Evolutionary conservation across 2,329 filamentous ascomycete species (phyloP), one percentile per base, ranked within the genome.

Genomic region (Massarina eburnea): DNA sequence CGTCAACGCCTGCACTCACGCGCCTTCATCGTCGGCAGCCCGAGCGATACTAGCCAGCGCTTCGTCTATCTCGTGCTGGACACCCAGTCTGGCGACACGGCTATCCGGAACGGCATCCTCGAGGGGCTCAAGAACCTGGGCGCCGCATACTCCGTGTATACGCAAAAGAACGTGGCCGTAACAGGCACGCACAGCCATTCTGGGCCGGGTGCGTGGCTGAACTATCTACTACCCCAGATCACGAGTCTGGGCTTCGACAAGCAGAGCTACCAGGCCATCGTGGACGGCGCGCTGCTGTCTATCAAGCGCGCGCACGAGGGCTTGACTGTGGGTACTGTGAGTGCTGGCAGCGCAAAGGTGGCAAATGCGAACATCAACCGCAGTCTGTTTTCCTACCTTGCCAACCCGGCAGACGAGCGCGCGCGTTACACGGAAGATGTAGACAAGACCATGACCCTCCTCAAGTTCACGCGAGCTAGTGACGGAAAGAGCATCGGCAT

Each of bases 171-270:
- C 62, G 73, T 96, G 27, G 92, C 92, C 26, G 81, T 97, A 18
- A 95, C 90, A 0, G 92, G 91, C 43, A 97, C 92, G 0, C 92
- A 97, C 69, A 94, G 89, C 20, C 92, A 97, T 72, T 86, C 91
- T 19, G 92, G 91, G 0, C 91, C 92, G 0, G 92, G 88, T 2
- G 92, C 88, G 5, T 97, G 91, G 90, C 78, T 95, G 66, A 97
- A 97, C 71, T 97, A 96, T 65, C 79, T 97, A 8, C 77, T 96
- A 5, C 92, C 91, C 7, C 91, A 96, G 65, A 87, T 97, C 54
- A 94, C 92, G 0, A 91, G 85, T 61, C 80, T 87, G 47, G 92
- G 92, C 0, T 96, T 96, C 59, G 81, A 90, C 70, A 83, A 84
- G 61, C 88, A 95, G 68, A 95, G 89, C 60, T 95, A 95, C 63